Conservation (phyloP, 176 grass and related monocot species). For the Dactylis glomerata region DNA sequence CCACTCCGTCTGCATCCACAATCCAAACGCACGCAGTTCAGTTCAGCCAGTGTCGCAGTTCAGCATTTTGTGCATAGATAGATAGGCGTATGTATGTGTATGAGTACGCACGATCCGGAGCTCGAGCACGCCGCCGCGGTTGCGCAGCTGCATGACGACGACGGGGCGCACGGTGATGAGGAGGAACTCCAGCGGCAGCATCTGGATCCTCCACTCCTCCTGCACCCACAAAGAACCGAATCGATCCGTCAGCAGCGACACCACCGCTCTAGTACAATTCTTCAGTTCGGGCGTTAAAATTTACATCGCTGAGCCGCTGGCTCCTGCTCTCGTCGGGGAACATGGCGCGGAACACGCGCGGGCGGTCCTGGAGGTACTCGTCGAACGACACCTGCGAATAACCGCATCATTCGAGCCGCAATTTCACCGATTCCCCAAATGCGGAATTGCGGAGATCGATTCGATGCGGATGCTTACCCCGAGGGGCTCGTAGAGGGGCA, state of each 20-base stretch:
- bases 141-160: conserved; percentile 70
- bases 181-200: conserved; percentile 83
- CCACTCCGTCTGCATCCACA: conserved; percentile 58
- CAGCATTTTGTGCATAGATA: too few relatives aligned
- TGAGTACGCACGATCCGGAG: conserved; percentile 52
- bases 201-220: conserved; percentile 70
- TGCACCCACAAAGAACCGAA: neutral
- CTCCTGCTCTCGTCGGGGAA: conserved; percentile 68
- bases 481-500: conserved; percentile 57
- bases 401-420: neutral
- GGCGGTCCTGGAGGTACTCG: conserved; percentile 61
- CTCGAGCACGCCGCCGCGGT: conserved; percentile 41
- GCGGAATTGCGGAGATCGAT: neutral
- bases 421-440: neutral
- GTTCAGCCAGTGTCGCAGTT: neutral
- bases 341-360: conserved; percentile 73
- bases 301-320: conserved; percentile 63
- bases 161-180: conserved; percentile 66
- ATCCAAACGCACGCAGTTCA: neutral
- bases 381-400: conserved; percentile 56
- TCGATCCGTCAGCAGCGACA: neutral
- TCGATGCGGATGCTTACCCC: conserved; percentile 42
- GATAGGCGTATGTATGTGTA: too few relatives aligned
- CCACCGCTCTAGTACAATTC: neutral
- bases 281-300: neutral